phyloP scores from a whole-genome alignment of 2,329 filamentous ascomycete genomes.

The Arachnomyces sp. region DNA sequence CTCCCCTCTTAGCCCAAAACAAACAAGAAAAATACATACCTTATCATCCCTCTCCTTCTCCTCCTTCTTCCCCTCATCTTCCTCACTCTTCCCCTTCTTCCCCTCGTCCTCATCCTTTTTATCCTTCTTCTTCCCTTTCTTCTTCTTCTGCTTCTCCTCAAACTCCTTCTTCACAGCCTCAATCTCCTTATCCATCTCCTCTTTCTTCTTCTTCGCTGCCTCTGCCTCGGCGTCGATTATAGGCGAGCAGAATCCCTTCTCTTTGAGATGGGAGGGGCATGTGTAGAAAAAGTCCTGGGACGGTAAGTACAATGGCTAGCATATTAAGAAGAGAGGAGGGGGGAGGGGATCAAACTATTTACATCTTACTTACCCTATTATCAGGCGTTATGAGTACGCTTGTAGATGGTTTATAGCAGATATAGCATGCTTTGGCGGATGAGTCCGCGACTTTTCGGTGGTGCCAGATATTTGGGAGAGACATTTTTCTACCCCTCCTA shows the following conservation, averaged over 20 bases:
- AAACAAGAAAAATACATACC: slow-evolving; percentile 25
- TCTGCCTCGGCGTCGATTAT: slow-evolving; percentile 37
- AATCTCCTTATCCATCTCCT: slow-evolving; percentile 37
- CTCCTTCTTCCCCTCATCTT: slow-evolving; percentile 36
- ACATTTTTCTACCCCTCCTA: too few relatives aligned
- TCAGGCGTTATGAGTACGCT: slow-evolving; percentile 84
- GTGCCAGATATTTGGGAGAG: slow-evolving; percentile 68
- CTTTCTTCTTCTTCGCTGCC: slow-evolving; percentile 35
- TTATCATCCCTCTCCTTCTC: slow-evolving; percentile 47
- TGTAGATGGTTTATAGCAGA: slow-evolving; percentile 82
- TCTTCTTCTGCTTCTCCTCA: slow-evolving; percentile 67
- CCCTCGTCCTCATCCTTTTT: slow-evolving; percentile 40
- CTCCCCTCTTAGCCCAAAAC: too few relatives aligned
- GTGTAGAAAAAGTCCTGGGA: slow-evolving; percentile 81
- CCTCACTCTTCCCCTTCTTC: slow-evolving; percentile 39
- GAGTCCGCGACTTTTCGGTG: slow-evolving; percentile 79
- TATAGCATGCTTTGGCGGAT: slow-evolving; percentile 74
- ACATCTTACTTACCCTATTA: slow-evolving; percentile 58
- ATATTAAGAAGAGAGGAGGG: not conserved
- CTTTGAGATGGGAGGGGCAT: slow-evolving; percentile 73
- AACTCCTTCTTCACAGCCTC: slow-evolving; percentile 47
- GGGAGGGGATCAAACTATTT: not conserved
- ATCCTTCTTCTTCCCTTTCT: slow-evolving; percentile 54
- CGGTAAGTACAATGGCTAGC: slow-evolving; percentile 5
- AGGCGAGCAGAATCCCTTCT: slow-evolving; percentile 66